A percentile compares a stretch with the other conserved stretches of the same genome.
Evolutionary conservation across 2,329 filamentous ascomycete genomes (phyloP).

Genomic region (Leptographium wingfieldii): DNA sequence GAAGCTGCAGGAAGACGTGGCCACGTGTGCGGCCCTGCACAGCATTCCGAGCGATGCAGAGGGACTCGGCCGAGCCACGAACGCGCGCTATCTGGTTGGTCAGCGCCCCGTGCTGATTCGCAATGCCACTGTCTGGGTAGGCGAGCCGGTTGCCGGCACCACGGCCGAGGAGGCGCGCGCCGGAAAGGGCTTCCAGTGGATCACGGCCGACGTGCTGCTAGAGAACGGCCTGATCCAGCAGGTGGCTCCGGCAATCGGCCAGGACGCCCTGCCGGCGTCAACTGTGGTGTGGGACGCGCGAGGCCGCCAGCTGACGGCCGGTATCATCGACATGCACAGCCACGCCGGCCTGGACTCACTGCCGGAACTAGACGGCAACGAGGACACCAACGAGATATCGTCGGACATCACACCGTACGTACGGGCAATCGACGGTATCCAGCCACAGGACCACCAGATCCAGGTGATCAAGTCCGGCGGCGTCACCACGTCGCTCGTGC

Average conservation of each 20-base stretch:
- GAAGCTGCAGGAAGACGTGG: slow-evolving; percentile 40
- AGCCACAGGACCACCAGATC: slow-evolving; percentile 51
- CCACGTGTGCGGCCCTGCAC: slow-evolving; percentile 41
- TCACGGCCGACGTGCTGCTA: slow-evolving; percentile 45
- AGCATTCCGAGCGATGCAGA: slow-evolving; percentile 41
- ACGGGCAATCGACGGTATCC: slow-evolving; percentile 51
- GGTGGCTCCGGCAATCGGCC: slow-evolving; percentile 31
- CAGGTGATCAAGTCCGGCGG: slow-evolving; percentile 60
- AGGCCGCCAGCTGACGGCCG: slow-evolving; percentile 49
- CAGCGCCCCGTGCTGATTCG: slow-evolving; percentile 48
- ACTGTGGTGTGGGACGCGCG: slow-evolving; percentile 42
- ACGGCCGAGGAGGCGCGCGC: slow-evolving; percentile 39
- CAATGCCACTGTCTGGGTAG: slow-evolving; percentile 55
- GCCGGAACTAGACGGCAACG: slow-evolving; percentile 39
- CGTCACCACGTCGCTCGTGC: slow-evolving; percentile 54
- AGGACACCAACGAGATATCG: slow-evolving; percentile 52
- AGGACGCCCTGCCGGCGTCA: slow-evolving; percentile 29
- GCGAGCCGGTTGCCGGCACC: slow-evolving; percentile 42
- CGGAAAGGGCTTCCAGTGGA: slow-evolving; percentile 50
- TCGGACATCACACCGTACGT: slow-evolving; percentile 55
- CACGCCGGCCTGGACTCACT: slow-evolving; percentile 49
- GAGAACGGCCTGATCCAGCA: slow-evolving; percentile 48
- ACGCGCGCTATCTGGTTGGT: slow-evolving; percentile 47
- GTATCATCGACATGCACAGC: slow-evolving; percentile 61
- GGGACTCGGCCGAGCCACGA: slow-evolving; percentile 43